These are phyloP conservation scores for Tuber magnatum DNA, from an alignment of 495 filamentous ascomycete species.

Conservation along the genomic window DNA sequence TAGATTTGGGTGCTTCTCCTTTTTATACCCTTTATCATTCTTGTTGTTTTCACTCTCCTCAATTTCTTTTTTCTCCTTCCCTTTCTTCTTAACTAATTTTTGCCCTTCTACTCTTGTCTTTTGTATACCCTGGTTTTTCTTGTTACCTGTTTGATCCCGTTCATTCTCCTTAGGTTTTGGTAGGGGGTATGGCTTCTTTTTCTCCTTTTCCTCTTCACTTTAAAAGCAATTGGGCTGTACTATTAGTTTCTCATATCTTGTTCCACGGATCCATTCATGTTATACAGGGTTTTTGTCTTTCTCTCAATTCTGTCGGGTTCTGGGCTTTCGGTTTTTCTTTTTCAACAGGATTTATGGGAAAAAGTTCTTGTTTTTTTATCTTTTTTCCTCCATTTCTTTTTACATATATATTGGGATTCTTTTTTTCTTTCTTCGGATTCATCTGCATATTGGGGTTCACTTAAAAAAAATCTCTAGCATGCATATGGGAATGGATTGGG, in stretches of 20 bases:
- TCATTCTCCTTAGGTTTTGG: slow-evolving; percentile 17
- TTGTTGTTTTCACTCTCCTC: slow-evolving; percentile 23
- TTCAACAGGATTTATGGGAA: slow-evolving; percentile 24
- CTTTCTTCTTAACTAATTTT: too few relatives aligned
- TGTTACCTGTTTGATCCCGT: slow-evolving; percentile 35
- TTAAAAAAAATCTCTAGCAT: slow-evolving; percentile 28
- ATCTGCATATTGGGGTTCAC: slow-evolving; percentile 35
- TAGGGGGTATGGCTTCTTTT: slow-evolving; percentile 9
- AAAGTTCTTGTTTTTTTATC: slow-evolving; percentile 33
- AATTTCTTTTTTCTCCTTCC: slow-evolving; percentile 6
- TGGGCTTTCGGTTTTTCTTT: slow-evolving; percentile 24
- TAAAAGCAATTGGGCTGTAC: slow-evolving; percentile 35
- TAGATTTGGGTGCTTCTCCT: slow-evolving; percentile 26
- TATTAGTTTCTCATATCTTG: slow-evolving; percentile 33
- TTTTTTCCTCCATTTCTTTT: too few relatives aligned
- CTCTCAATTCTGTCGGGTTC: slow-evolving; percentile 27
- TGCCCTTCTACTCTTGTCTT: slow-evolving; percentile 21
- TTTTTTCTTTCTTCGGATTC: slow-evolving; percentile 35
- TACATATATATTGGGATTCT: slow-evolving; percentile 25
- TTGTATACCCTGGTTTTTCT: slow-evolving; percentile 31
- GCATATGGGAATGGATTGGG: slow-evolving; percentile 31
- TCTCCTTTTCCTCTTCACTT: slow-evolving; percentile 21
- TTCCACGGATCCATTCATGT: slow-evolving; percentile 30
- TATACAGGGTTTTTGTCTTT: slow-evolving; percentile 33
- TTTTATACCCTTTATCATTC: slow-evolving; percentile 30